These are phyloP conservation scores for Arbutus unedo DNA, from an alignment of 148 eudicot species.

Conservation along the genomic window DNA sequence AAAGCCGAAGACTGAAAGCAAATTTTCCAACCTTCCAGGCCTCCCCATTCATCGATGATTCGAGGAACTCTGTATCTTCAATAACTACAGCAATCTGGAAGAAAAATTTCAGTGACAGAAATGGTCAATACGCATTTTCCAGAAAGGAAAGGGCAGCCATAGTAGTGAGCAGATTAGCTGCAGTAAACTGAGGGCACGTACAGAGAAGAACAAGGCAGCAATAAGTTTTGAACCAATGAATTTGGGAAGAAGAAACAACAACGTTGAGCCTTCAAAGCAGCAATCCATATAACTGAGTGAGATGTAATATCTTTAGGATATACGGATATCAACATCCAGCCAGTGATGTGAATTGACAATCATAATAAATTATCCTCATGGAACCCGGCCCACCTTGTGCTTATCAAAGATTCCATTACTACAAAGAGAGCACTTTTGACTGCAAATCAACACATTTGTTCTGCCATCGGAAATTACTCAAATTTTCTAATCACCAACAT, in stretches of 20 bases:
- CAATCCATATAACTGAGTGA: neutral
- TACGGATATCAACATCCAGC: neutral
- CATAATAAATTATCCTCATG: neutral
- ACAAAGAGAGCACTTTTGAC: neutral
- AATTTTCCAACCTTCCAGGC: constrained; percentile 95
- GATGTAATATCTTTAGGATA: neutral
- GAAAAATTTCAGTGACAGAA: neutral
- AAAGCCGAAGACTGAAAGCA: constrained; percentile 63
- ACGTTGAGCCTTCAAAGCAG: neutral
- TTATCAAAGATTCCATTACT: neutral
- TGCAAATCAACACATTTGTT: neutral
- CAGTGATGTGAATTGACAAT: neutral
- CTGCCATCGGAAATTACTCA: neutral
- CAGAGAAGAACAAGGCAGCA: neutral
- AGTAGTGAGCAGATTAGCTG: neutral
- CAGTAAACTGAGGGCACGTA: neutral
- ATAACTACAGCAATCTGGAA: constrained; percentile 72
- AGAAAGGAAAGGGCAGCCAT: neutral
- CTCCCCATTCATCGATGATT: constrained; percentile 76
- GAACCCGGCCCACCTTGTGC: neutral
- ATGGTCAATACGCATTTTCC: neutral
- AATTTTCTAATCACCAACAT: neutral
- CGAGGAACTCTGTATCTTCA: constrained; percentile 73
- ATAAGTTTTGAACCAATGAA: neutral
- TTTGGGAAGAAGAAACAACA: neutral